Evolutionary conservation across 257 asterid genomes (phyloP).

Genomic region (Fraxinus cuspidata): DNA sequence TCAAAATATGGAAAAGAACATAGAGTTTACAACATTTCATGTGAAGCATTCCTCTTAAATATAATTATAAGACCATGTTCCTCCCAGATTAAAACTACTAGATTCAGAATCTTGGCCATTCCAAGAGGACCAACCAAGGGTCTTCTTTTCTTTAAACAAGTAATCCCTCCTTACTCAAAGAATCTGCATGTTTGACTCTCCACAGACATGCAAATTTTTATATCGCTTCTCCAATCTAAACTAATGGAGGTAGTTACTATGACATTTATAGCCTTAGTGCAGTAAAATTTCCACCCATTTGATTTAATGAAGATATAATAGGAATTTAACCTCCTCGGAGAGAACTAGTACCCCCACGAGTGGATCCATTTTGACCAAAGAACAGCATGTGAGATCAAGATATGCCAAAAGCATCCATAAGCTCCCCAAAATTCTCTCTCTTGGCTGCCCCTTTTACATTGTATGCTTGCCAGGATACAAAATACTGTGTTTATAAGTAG

Average conservation of each 20-base stretch:
- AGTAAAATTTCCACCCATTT: not conserved
- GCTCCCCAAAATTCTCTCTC: not conserved
- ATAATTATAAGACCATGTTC: constrained; percentile 1
- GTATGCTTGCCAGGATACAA: not conserved
- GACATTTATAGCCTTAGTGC: constrained; percentile 15
- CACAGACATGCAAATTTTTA: constrained; percentile 6
- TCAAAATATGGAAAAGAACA: constrained; percentile 20
- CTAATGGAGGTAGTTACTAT: not conserved
- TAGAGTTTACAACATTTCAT: constrained; percentile 2
- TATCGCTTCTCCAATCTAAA: not conserved
- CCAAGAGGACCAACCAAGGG: constrained; percentile 10
- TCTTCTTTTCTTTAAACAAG: constrained; percentile 21
- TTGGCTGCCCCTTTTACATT: not conserved
- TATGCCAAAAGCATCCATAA: not conserved
- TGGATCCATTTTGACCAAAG: not conserved
- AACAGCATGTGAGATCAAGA: not conserved
- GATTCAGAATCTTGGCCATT: constrained; percentile 15
- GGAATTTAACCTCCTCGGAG: not conserved
- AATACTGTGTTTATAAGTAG: not conserved
- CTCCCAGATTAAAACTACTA: constrained; percentile 9
- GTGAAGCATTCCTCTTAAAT: constrained; percentile 12
- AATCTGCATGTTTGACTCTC: constrained; percentile 14
- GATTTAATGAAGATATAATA: not conserved
- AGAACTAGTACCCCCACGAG: not conserved
- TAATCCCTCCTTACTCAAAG: constrained; percentile 3